phyloP scores from a whole-genome alignment of 331 rosid genomes.

The Dryas integrifolia region DNA sequence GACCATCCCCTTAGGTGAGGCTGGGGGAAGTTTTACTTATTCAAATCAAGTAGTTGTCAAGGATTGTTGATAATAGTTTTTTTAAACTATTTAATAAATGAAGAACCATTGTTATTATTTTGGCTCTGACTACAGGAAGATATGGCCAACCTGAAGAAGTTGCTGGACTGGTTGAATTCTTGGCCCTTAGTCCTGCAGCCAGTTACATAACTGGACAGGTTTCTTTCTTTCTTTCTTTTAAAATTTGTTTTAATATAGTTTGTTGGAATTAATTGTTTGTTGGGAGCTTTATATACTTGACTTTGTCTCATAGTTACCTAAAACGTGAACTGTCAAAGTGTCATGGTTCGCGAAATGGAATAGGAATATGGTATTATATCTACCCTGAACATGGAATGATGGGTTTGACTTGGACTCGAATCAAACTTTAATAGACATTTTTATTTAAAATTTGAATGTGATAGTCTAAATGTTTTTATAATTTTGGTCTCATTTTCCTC shows the following conservation, averaged over 20 bases:
- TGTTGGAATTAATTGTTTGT: not conserved
- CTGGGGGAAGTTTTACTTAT: slow-evolving; percentile 20
- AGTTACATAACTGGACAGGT: slow-evolving; percentile 98
- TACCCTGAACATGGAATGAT: not conserved
- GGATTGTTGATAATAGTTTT: slow-evolving; percentile 7
- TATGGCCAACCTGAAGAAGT: slow-evolving; percentile 96
- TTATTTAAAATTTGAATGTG: not conserved
- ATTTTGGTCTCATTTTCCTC: no score
- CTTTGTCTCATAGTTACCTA: not conserved
- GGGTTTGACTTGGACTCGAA: not conserved
- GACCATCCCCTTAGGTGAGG: slow-evolving; percentile 80
- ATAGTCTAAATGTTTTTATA: not conserved
- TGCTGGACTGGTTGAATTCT: slow-evolving; percentile 92
- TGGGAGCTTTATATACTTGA: not conserved
- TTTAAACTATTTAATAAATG: slow-evolving; percentile 18
- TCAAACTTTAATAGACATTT: not conserved
- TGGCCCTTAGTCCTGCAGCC: slow-evolving; percentile 88
- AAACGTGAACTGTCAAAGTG: not conserved
- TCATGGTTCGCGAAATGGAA: not conserved
- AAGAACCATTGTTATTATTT: slow-evolving; percentile 14
- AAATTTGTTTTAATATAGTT: not conserved
- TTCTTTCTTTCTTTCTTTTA: not conserved
- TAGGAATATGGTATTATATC: not conserved
- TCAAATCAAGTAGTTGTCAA: not conserved
- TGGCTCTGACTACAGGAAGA: slow-evolving; percentile 56